A percentile compares a stretch with the other conserved stretches of the same genome.
phyloP scores from a whole-genome alignment of 768 basidiomycete species.

The Podaxis pistillaris region DNA sequence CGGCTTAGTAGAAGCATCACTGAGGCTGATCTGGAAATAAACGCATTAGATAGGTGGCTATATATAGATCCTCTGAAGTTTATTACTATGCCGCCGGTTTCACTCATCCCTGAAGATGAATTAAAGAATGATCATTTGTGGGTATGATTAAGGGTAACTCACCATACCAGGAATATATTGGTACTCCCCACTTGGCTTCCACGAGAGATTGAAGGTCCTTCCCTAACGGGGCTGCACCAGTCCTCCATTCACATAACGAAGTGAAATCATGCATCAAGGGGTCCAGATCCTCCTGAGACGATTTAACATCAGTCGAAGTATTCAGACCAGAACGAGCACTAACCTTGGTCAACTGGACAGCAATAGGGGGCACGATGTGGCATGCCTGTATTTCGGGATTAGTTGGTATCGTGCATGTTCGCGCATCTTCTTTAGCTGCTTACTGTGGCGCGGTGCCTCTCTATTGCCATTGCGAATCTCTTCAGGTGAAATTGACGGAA shows the following conservation, averaged over 20 bases:
- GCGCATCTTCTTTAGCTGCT: neutral
- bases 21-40: neutral
- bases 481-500: conserved; percentile 6
- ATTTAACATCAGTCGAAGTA: neutral
- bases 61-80: neutral
- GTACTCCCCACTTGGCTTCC: neutral
- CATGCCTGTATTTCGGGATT: neutral
- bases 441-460: neutral
- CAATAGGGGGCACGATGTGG: conserved; percentile 5
- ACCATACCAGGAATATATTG: conserved; percentile 5
- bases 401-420: neutral
- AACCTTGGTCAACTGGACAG: conserved; percentile 6
- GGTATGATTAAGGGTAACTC: neutral
- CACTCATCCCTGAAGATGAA: neutral
- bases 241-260: conserved; percentile 2
- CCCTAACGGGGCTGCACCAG: conserved; percentile 3
- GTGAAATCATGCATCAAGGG: neutral
- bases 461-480: conserved; percentile 4
- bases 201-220: conserved; percentile 5
- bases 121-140: too few species aligned
- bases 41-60: neutral
- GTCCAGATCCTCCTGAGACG: neutral
- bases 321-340: neutral
- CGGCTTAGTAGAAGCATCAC: neutral
- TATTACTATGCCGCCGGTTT: conserved; percentile 5